These are phyloP conservation scores for Ajuga reptans DNA, from an alignment of 305 asterid genomes.

Conservation along the genomic window DNA sequence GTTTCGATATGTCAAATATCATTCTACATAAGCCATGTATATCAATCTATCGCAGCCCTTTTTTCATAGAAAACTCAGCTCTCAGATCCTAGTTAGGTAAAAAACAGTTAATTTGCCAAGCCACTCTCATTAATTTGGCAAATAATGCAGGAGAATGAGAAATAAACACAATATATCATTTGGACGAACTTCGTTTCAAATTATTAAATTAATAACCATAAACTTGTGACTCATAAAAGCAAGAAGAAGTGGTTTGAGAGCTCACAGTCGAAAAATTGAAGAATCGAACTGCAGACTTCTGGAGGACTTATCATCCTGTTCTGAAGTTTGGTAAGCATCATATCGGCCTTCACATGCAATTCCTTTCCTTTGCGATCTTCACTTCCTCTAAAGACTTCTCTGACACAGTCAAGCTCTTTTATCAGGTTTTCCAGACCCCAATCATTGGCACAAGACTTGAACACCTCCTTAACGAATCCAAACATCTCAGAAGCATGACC, in stretches of 20 bases:
- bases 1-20: not conserved
- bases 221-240: not conserved
- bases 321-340: conserved; percentile 54
- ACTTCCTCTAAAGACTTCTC: conserved; percentile 62
- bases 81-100: not conserved
- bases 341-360: conserved; percentile 59
- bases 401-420: conserved; percentile 85
- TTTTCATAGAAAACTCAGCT: not conserved
- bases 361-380: conserved; percentile 79
- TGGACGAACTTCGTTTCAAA: not conserved
- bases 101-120: not conserved
- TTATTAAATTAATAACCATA: conserved; percentile 1
- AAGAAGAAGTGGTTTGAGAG: conserved; percentile 19
- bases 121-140: not conserved
- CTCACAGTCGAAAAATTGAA: conserved; percentile 77
- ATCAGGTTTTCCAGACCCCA: conserved; percentile 62
- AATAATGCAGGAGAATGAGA: not conserved
- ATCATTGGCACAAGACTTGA: conserved; percentile 59
- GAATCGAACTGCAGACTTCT: conserved; percentile 63
- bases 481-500: conserved; percentile 92
- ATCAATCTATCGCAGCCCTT: not conserved
- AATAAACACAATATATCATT: not conserved
- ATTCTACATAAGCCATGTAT: not conserved
- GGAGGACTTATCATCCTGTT: conserved; percentile 56
- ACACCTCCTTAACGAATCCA: conserved; percentile 93